Conservation (phyloP, 2,329 filamentous ascomycete species). For the Verticillium dahliae region DNA sequence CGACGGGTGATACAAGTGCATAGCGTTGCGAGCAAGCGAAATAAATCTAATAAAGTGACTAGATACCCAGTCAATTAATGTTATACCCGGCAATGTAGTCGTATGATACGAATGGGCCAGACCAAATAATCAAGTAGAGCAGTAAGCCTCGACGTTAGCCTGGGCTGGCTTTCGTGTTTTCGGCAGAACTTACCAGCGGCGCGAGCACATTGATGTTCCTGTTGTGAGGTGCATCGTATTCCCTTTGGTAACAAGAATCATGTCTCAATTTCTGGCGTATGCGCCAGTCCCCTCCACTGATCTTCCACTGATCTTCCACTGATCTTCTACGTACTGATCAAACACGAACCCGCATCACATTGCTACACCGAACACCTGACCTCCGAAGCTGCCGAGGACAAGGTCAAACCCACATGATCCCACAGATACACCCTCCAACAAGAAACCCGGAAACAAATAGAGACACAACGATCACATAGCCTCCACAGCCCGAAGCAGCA, state of each 20-base stretch:
- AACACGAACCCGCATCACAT: neutral
- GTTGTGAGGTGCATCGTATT: too few relatives aligned
- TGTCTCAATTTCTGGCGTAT: neutral
- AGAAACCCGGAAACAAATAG: neutral
- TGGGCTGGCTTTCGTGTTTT: too few relatives aligned
- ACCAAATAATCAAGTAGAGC: too few relatives aligned
- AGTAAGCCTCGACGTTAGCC: too few relatives aligned
- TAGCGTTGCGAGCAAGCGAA: too few relatives aligned
- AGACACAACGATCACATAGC: conserved; percentile 34
- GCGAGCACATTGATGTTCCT: neutral
- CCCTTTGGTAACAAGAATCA: neutral
- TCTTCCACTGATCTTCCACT: neutral
- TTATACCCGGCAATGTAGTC: too few relatives aligned
- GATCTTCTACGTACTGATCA: neutral
- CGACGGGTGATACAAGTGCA: neutral
- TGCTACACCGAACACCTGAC: neutral
- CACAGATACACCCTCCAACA: neutral
- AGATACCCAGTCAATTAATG: neutral
- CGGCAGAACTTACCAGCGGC: too few relatives aligned
- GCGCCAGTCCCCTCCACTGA: neutral
- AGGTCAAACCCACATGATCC: too few relatives aligned
- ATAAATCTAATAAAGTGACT: neutral
- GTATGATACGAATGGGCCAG: too few relatives aligned
- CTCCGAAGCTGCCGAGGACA: neutral
- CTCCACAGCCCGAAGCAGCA: conserved; percentile 55